These are phyloP conservation scores for Syncephalis fuscata DNA, from an alignment of 371 early-diverging fungal genomes.

Conservation along the genomic window DNA sequence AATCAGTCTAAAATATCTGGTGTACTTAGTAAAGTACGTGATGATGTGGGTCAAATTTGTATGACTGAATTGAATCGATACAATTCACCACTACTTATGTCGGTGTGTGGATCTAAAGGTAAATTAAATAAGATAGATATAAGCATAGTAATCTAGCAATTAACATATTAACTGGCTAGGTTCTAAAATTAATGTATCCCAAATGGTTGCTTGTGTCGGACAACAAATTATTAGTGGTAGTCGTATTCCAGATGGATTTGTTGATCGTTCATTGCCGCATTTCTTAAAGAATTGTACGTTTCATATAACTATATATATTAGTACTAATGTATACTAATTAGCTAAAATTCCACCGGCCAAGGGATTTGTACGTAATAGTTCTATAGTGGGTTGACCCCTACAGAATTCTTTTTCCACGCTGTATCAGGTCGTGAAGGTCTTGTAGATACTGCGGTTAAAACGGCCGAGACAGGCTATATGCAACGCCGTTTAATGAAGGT, in stretches of 20 bases:
- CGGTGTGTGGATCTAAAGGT: conserved; percentile 94
- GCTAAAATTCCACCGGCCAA: conserved; percentile 83
- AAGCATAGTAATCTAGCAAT: background rate
- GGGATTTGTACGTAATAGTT: conserved; percentile 97
- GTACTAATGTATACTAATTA: conserved; percentile 6
- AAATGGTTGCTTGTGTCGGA: conserved; percentile 99
- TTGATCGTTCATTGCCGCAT: conserved; percentile 94
- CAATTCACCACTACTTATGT: conserved; percentile 98
- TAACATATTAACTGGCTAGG: conserved; percentile 17
- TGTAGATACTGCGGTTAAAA: conserved; percentile 99
- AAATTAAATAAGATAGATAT: conserved; percentile 5
- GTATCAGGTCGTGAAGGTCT: conserved; percentile 99
- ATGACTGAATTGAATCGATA: conserved; percentile 81
- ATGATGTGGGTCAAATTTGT: conserved; percentile 91
- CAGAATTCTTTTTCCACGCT: conserved; percentile 99
- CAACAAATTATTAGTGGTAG: conserved; percentile 97
- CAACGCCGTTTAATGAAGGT: conserved; percentile 96
- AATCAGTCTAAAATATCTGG: conserved; percentile 60
- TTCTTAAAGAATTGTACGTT: conserved; percentile 70
- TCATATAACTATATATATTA: background rate
- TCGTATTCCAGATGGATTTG: conserved; percentile 96
- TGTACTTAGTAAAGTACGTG: conserved; percentile 85
- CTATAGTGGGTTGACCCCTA: conserved; percentile 88
- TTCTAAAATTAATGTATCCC: conserved; percentile 96
- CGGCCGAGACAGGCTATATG: conserved; percentile 99